phyloP scores from a whole-genome alignment of 2,329 filamentous ascomycete species.

The Arthrobotrys pseudoclavata region DNA sequence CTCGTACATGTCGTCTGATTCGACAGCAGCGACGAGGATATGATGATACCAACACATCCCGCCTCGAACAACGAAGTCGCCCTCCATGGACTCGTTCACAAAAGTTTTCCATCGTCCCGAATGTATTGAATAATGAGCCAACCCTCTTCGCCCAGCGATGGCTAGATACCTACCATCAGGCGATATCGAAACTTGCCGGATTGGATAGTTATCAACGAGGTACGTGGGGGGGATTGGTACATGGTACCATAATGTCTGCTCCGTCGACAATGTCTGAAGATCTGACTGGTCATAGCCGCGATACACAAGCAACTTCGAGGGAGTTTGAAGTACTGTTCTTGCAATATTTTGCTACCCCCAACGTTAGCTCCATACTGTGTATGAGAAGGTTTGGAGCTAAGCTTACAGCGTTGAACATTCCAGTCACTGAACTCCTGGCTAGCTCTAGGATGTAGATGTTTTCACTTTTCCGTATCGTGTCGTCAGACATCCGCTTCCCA shows the following conservation, averaged over 20 bases:
- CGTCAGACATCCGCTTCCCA: conserved; percentile 68
- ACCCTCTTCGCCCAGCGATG: conserved; percentile 89
- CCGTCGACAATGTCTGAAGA: conserved; percentile 89
- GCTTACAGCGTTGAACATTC: conserved; percentile 81
- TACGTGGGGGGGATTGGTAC: conserved; percentile 87
- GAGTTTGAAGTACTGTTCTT: conserved; percentile 88
- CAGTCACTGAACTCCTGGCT: conserved; percentile 91
- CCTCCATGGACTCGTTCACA: conserved; percentile 81
- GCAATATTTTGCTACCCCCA: conserved; percentile 79
- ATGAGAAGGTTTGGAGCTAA: no score
- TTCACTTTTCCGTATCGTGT: conserved; percentile 72
- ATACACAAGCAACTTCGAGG: conserved; percentile 89
- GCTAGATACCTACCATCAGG: conserved; percentile 94
- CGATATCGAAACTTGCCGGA: conserved; percentile 87
- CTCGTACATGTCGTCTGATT: conserved; percentile 84
- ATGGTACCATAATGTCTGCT: conserved; percentile 90
- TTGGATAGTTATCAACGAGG: conserved; percentile 92
- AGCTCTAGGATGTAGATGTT: conserved; percentile 90
- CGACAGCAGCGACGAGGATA: conserved; percentile 92
- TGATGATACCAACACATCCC: conserved; percentile 99
- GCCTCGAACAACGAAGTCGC: conserved; percentile 90
- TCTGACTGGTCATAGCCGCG: conserved; percentile 92
- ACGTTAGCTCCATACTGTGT: conserved; percentile 1
- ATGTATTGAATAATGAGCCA: conserved; percentile 95
- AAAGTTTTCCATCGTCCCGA: conserved; percentile 98